Conservation (phyloP, 2,329 filamentous ascomycete species). For the Ambrosiella beaveri region DNA sequence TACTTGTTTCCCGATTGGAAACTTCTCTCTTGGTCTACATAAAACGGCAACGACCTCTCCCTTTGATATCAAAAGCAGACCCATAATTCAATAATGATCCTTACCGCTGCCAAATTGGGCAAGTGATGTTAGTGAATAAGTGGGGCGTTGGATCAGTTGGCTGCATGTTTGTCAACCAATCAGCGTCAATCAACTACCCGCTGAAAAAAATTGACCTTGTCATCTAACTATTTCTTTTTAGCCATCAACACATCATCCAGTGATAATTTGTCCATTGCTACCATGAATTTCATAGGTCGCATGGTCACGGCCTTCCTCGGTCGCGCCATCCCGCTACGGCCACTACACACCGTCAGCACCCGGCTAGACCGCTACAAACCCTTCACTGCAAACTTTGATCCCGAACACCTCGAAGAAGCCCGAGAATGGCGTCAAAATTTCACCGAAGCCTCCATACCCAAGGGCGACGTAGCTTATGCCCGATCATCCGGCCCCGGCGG, state of each 20-base stretch:
- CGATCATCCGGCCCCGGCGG: slow-evolving; percentile 45
- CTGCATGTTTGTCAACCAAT: too few species aligned
- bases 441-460: slow-evolving; percentile 27
- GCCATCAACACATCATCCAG: neutral
- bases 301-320: too few species aligned
- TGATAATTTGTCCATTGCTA: neutral
- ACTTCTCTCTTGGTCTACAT: too few species aligned
- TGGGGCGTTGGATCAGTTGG: too few species aligned
- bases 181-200: too few species aligned
- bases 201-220: neutral
- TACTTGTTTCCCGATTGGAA: too few species aligned
- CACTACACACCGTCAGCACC: slow-evolving; percentile 22
- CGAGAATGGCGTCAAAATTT: slow-evolving; percentile 34
- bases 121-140: too few species aligned
- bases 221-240: neutral
- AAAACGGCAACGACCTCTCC: too few species aligned
- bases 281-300: neutral
- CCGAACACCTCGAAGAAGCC: slow-evolving; percentile 32
- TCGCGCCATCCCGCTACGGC: neutral
- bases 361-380: slow-evolving; percentile 26
- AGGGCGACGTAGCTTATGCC: slow-evolving; percentile 34
- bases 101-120: too few species aligned
- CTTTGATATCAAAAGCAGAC: too few species aligned
- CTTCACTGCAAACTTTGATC: slow-evolving; percentile 32
- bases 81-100: too few species aligned